Evolutionary conservation across 805 yeast species (phyloP).

Genomic region (Ogataea polymorpha): DNA sequence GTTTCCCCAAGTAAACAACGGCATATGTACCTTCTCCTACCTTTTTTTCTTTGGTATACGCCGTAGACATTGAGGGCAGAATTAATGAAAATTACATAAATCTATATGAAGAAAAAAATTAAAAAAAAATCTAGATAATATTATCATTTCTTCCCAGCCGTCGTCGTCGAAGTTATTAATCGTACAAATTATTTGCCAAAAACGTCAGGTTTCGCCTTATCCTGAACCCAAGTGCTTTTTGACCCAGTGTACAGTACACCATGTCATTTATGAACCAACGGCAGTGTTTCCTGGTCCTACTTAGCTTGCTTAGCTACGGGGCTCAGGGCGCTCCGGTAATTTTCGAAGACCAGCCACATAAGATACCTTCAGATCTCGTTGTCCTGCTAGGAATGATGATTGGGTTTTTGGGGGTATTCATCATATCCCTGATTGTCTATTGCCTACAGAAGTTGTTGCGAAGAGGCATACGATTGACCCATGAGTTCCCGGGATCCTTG

Average conservation of each 20-base stretch:
- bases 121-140: neutral
- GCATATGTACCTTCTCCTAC: constrained; percentile 99
- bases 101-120: neutral
- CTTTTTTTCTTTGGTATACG: constrained; percentile 58
- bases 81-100: neutral
- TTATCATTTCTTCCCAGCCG: neutral
- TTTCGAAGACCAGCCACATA: too few relatives aligned
- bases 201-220: too few relatives aligned
- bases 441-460: constrained; percentile 16
- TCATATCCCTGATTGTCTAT: constrained; percentile 14
- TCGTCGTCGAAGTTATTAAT: neutral
- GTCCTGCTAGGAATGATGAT: constrained; percentile 23
- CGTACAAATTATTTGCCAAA: neutral
- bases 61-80: constrained; percentile 16
- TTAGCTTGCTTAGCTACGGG: neutral
- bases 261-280: neutral
- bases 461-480: constrained; percentile 23
- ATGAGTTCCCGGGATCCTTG: constrained; percentile 52
- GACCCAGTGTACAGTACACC: too few relatives aligned
- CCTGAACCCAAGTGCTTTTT: too few relatives aligned
- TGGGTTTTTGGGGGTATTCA: constrained; percentile 22
- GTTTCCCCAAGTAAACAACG: constrained; percentile 83
- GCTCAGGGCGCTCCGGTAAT: constrained; percentile 2
- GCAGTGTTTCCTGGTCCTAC: neutral
- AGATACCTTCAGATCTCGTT: constrained; percentile 14